Conservation (phyloP, 1,139 yeast genomes). For the Oligophagozyma castellii region DNA sequence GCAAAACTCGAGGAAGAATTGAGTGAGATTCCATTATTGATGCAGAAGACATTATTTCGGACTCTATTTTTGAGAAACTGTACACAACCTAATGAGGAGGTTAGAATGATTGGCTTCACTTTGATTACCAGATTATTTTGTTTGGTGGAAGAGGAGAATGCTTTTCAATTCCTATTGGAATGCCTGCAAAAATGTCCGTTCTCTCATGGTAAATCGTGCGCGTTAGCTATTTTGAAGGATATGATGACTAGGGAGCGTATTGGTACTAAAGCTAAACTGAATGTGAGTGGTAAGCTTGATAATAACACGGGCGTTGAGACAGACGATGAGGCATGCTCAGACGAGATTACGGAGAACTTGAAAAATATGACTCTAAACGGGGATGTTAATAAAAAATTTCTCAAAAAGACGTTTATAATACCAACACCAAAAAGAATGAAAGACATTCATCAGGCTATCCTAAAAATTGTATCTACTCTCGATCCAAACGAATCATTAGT, state of each 20-base stretch:
- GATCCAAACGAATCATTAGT: neutral
- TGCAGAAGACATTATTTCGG: slow-evolving; percentile 32
- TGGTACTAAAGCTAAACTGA: neutral
- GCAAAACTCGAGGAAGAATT: slow-evolving; percentile 18
- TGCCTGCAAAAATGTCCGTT: slow-evolving; percentile 56
- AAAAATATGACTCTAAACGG: slow-evolving; percentile 7
- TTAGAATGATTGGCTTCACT: slow-evolving; percentile 29
- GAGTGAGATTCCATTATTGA: slow-evolving; percentile 20
- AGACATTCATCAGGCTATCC: slow-evolving; percentile 11
- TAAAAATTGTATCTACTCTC: slow-evolving; percentile 2
- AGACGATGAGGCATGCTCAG: too few species aligned
- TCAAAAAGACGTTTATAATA: slow-evolving; percentile 7
- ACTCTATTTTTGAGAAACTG: slow-evolving; percentile 29
- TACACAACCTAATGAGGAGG: slow-evolving; percentile 16
- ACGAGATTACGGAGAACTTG: slow-evolving; percentile 4
- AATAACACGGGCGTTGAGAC: slow-evolving; percentile 4
- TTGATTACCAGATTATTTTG: slow-evolving; percentile 45
- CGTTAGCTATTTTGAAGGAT: slow-evolving; percentile 58
- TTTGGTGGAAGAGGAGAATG: slow-evolving; percentile 38
- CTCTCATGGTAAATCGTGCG: slow-evolving; percentile 42
- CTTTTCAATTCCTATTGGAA: slow-evolving; percentile 51
- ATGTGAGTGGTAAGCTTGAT: neutral
- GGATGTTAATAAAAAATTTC: neutral
- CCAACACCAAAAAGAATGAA: slow-evolving; percentile 15
- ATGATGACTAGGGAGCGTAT: slow-evolving; percentile 27